Conservation (phyloP, 352 stramenopile genomes). For the Pythium chondricola region DNA sequence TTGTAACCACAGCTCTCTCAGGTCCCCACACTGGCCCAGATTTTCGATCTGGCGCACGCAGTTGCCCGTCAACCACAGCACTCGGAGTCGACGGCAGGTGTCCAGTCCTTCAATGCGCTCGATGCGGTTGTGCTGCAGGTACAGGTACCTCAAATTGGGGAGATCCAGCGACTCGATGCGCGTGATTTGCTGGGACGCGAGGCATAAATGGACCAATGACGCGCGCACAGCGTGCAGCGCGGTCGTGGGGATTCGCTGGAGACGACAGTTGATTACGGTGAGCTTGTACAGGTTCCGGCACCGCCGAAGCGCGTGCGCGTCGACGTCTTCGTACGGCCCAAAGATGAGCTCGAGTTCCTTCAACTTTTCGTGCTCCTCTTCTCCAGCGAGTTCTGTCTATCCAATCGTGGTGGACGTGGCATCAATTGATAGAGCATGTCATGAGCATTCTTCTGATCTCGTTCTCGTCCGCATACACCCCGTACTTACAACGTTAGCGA, state of each 20-base stretch:
- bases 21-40: conserved; percentile 49
- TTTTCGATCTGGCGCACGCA: conserved; percentile 52
- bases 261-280: conserved; percentile 71
- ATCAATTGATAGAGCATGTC: conserved; percentile 8
- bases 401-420: neutral
- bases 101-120: conserved; percentile 65
- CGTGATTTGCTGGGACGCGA: conserved; percentile 63
- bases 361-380: conserved; percentile 55
- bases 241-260: conserved; percentile 33
- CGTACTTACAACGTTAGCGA: conserved; percentile 29
- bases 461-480: neutral
- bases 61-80: conserved; percentile 79
- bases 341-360: conserved; percentile 85
- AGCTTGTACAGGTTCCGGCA: conserved; percentile 50
- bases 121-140: conserved; percentile 81
- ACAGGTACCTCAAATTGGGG: conserved; percentile 58
- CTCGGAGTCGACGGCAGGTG: conserved; percentile 59
- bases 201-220: conserved; percentile 72
- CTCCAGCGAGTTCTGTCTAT: conserved; percentile 50
- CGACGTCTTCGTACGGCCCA: conserved; percentile 41
- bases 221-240: conserved; percentile 39
- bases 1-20: conserved; percentile 84
- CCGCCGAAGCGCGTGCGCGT: conserved; percentile 28
- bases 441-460: neutral
- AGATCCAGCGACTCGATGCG: conserved; percentile 52